Evolutionary conservation across 225 moss, liverwort and hornwort genomes (phyloP), one percentile per base, ranked within the genome.

Genomic region (Physcomitrium patens): DNA sequence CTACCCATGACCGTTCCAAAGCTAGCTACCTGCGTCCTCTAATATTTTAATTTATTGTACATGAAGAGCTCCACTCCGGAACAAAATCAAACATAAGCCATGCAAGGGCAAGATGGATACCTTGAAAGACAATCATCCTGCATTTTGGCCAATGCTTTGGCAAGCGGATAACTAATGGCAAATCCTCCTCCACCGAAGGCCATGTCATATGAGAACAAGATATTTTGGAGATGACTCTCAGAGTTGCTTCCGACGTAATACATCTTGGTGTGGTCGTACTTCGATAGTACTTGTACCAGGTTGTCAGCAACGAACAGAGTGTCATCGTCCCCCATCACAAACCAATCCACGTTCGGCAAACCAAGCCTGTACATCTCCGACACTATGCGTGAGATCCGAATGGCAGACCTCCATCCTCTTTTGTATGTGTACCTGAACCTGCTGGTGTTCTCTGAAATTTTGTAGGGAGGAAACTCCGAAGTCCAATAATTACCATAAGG

Each of bases 341-440:
- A 86, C 90, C 90, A 91, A 66, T 91, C 86, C 13, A 91, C 84
- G 68, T 82, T 60, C 11, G 88, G 78, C 7, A 91, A 68, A 6
- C 76, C 78, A 10, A 76, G 42, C 11, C 76, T 45, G 15, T 68
- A 69, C 0, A 68, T 69, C 61, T 76, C 76, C 11, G 76, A 68
- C 45, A 86, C 83, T 11, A 91, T 84, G n/a, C 86, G 79, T 1
- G 86, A 72, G 45, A 91, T 80, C 15, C 90, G 77, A 47, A 86
- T 16, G 5, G 73, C 73, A 47, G 68, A 60, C 1, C 76, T 68
- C 60, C 76, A 68, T 17, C 76, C 73, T n/a, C 7, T 61, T 26
- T 63, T 76, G 51, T 76, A 68, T 2, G 76, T 76, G 49, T 76
- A 61, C 69, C 69, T 61, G 52, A 69, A 76, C 16, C 57, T 24